Base-by-base conservation (phyloP, 2,329 filamentous ascomycete species). In the Nannizziopsis arthrosporioides region DNA sequence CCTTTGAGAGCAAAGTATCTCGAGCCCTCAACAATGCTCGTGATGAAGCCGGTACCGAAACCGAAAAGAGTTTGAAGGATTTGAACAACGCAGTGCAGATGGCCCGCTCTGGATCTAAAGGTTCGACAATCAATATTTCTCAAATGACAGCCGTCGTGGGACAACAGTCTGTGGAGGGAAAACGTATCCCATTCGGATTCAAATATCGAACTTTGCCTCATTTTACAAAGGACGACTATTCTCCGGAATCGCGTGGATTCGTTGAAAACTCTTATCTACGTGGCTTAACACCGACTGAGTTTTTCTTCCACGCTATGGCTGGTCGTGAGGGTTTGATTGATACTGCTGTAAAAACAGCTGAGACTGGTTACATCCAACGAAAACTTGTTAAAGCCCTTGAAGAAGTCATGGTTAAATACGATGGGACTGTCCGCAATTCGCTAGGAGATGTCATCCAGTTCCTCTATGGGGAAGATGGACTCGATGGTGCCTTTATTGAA, bases 291-390 rank as follows among this genome's bases (percentile, higher is more conserved):
- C 92, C 92, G 0, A 83, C 85, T 0, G 92, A 98, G 59, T 98
- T 98, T 71, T 98, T 95, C 73, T 98, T 98, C 77, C 92, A 98
- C 77, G 92, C 92, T 63, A 98, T 98, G 92, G 92, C 92, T 75
- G 92, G 92, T 87, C 82, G 92, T 73, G 92, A 98, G 71, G 92
- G 92, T 94, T 76, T 98, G 48, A 98, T 98, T 59, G 92, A 98
- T 76, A 98, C 92, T 45, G 92, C 92, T 56, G 93, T 98, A 70
- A 98, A 98, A 77, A 98, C 92, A 55, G 92, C 92, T 15, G 93
- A 98, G 68, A 98, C 93, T 50, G 92, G 92, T 70, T 98, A 98
- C 66, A 98, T 98, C 56, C 93, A 98, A 69, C 86, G 92, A 70
- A 88, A 93, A 74, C 77, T 98, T 40, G 92, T 98, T 61, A 98